Evolutionary conservation across 2,329 filamentous ascomycete species (phyloP).

Genomic region (Endothia cerciana): DNA sequence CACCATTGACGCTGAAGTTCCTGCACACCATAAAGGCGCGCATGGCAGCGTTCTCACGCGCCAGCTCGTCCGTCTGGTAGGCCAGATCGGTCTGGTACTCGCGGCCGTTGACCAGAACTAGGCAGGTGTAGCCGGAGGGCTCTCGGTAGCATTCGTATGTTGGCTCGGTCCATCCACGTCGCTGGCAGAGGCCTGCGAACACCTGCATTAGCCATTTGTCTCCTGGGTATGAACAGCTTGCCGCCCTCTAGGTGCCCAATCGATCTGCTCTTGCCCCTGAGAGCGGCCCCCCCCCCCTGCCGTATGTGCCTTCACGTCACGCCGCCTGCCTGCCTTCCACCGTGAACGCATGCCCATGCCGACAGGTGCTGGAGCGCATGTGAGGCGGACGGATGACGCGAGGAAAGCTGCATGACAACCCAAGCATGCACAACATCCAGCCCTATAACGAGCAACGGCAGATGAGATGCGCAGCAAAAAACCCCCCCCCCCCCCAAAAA

Average conservation of each 20-base stretch:
- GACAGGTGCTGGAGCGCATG: slow-evolving; percentile 23
- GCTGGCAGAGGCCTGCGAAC: slow-evolving; percentile 83
- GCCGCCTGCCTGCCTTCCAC: slow-evolving; percentile 12
- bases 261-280: neutral
- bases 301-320: slow-evolving; percentile 23
- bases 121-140: slow-evolving; percentile 79
- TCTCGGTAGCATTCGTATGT: slow-evolving; percentile 82
- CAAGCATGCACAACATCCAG: slow-evolving; percentile 38
- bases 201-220: slow-evolving; percentile 23
- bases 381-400: slow-evolving; percentile 31
- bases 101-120: slow-evolving; percentile 92
- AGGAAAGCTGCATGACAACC: slow-evolving; percentile 42
- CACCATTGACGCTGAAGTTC: slow-evolving; percentile 96
- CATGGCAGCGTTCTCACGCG: slow-evolving; percentile 92
- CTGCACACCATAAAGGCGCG: slow-evolving; percentile 97
- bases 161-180: slow-evolving; percentile 91
- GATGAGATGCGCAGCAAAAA: slow-evolving; percentile 18
- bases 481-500: too few species aligned
- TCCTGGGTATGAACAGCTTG: slow-evolving; percentile 24
- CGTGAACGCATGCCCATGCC: slow-evolving; percentile 20
- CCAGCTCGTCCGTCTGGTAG: slow-evolving; percentile 80
- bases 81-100: slow-evolving; percentile 91
- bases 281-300: neutral
- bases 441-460: slow-evolving; percentile 32
- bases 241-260: slow-evolving; percentile 23